Conservation (phyloP, 2,329 filamentous ascomycete genomes). For the Hymenoscyphus infarciens region DNA sequence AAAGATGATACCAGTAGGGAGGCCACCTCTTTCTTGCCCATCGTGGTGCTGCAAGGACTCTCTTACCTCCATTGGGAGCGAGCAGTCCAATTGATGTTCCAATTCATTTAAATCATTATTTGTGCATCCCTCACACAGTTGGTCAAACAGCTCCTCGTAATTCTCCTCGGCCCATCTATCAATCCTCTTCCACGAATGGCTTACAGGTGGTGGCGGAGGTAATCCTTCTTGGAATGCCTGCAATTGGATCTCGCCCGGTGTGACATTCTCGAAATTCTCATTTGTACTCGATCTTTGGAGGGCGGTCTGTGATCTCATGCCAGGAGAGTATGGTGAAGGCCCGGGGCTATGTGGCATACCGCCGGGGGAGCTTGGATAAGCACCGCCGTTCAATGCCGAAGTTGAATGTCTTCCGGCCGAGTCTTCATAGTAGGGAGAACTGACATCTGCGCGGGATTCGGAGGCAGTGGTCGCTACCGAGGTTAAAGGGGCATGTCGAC, state of each 20-base stretch:
- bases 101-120: slow-evolving; percentile 94
- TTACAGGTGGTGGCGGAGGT: slow-evolving; percentile 81
- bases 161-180: slow-evolving; percentile 92
- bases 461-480: slow-evolving; percentile 81
- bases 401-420: slow-evolving; percentile 46
- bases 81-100: slow-evolving; percentile 93
- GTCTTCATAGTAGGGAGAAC: slow-evolving; percentile 75
- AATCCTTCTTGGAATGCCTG: slow-evolving; percentile 90
- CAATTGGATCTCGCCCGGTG: slow-evolving; percentile 86
- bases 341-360: slow-evolving; percentile 49
- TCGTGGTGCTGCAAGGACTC: slow-evolving; percentile 90
- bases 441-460: slow-evolving; percentile 83
- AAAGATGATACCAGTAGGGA: slow-evolving; percentile 89
- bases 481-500: slow-evolving; percentile 76
- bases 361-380: slow-evolving; percentile 47
- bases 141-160: slow-evolving; percentile 90
- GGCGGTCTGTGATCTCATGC: slow-evolving; percentile 75
- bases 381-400: slow-evolving; percentile 49
- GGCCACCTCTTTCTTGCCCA: slow-evolving; percentile 91
- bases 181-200: slow-evolving; percentile 91
- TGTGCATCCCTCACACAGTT: slow-evolving; percentile 88
- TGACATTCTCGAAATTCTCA: slow-evolving; percentile 67
- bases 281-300: slow-evolving; percentile 58
- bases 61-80: slow-evolving; percentile 86
- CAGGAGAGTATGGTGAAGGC: slow-evolving; percentile 81